phyloP scores from a whole-genome alignment of 2,329 filamentous ascomycete genomes.

The Phaeosphaeriaceae sp. region DNA sequence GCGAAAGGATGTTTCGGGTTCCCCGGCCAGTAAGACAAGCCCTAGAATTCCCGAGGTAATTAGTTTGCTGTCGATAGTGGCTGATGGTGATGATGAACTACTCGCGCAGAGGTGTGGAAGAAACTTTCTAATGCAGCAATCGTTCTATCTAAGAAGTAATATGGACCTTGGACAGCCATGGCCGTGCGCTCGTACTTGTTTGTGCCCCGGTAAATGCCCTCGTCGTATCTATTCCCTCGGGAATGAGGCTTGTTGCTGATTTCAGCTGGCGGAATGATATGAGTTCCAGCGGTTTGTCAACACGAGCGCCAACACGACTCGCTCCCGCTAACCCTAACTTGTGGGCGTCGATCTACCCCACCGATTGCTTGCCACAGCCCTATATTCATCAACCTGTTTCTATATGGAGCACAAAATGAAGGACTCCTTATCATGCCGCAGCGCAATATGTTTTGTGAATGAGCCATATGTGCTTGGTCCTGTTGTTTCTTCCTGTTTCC shows the following conservation, averaged over 20 bases:
- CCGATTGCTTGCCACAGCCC: slow-evolving; percentile 6
- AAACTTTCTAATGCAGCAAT: no score
- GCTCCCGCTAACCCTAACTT: slow-evolving; percentile 7
- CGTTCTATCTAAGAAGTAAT: no score
- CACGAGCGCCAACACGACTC: slow-evolving; percentile 3
- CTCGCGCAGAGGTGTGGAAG: no score
- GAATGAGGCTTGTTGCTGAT: not conserved
- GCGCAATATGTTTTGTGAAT: not conserved
- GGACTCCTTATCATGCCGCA: not conserved
- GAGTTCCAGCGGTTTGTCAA: slow-evolving; percentile 8
- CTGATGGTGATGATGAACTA: no score
- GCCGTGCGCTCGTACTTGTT: no score
- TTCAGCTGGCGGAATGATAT: not conserved
- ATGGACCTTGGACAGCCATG: no score
- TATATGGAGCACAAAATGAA: not conserved
- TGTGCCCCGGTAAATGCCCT: no score
- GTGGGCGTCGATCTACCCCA: not conserved
- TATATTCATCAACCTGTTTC: not conserved
- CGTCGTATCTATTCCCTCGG: not conserved
- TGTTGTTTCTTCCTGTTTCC: not conserved
- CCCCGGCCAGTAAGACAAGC: no score
- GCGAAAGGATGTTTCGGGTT: no score
- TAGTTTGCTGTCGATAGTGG: no score
- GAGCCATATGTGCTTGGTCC: not conserved
- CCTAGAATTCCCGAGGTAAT: no score